Base-by-base conservation (phyloP, 1,284 basidiomycete species). In the Ceratobasidium sp. region DNA sequence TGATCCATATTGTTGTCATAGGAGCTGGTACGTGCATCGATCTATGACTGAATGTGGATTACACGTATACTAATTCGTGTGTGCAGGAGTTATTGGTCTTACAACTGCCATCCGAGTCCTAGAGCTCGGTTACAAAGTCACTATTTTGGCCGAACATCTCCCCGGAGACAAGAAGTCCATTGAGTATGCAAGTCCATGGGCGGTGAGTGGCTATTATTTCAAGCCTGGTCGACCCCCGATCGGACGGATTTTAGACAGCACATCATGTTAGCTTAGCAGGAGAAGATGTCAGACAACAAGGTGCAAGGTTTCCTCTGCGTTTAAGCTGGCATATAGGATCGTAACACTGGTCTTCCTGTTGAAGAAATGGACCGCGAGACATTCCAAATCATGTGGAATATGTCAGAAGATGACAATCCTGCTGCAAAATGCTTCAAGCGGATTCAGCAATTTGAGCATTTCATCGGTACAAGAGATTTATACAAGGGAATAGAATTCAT, bases 181-280 rank as follows among this genome's bases (percentile, higher is more conserved):
- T 82, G 87, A 87, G 39, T 95, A 93, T 81, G 92, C 94, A 0
- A 94, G 92, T 83, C 89, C 89, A 26, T 95, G 94, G 94, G 94
- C 94, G n/a, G 93, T 93, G 82, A 82, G 91, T 86, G n/a, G 33
- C 10, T 28, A 3, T n/a, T n/a, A n/a, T n/a, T n/a, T 39, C 58
- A 15, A 20, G 61, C 18, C 39, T 2, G 23, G 10, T 56, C 10
- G 26, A 15, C 1, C 20, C n/a, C 9, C 28, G 13, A 23, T 66
- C 72, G 3, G 33, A 44, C 15, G 26, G 44, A 28, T 5, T 23
- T 26, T 44, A 90, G 89, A 89, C 93, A 28, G 93, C 92, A 1
- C 92, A 94, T 81, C 92, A 93, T 87, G 90, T 93, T 79, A 91
- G 89, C 68, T 84, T 87, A 67, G 87, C 89, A 6, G 86, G 84